Evolutionary conservation across 805 yeast species (phyloP), one percentile per base, ranked within the genome.

Genomic region (Suhomyces sp.): DNA sequence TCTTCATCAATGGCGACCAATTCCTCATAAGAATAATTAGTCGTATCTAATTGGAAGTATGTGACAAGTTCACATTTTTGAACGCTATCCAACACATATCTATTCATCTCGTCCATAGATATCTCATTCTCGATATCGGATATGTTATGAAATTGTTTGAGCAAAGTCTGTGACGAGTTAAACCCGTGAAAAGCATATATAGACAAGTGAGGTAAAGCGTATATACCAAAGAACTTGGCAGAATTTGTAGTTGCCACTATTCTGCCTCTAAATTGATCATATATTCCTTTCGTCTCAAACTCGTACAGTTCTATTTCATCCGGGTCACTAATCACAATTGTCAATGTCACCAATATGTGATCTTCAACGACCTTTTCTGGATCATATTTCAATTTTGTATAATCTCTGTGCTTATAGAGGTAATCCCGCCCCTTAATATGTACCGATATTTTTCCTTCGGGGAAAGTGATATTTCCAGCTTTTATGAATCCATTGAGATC

Each of bases 1-100:
- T 90, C 98, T 23, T 77, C 72, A 46, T 90, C 96, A 19, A 90
- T 77, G 31, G 63, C 63, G 27, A 65, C 51, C 39, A 88, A 52
- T 42, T 88, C 79, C 6, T 68, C 65, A 13, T 63, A 61, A 4
- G 76, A 64, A 21, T 74, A 65, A 9, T 68, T 66, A 11, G 88
- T 77, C n/a, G 83, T 74, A 24, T 75, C 75, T 13, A 85, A 56
- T 50, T 88, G 95, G 31, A 87, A 64, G 49, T 73, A 88, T 0
- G 77, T 57, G 13, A 88, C 61, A 43, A 70, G 79, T 54, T 90
- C 98, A 59, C 98, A 90, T 41, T 63, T 71, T 11, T 55, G 55
- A 28, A 53, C 40, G 8, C 65, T 56, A 33, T 36, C 49, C 12
- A 57, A 59, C 3, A 74, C 54, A 13, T 60, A 44, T 13, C 41